Evolutionary conservation across 2,329 filamentous ascomycete species (phyloP).

Genomic region (Scopulariopsis brevicaulis): DNA sequence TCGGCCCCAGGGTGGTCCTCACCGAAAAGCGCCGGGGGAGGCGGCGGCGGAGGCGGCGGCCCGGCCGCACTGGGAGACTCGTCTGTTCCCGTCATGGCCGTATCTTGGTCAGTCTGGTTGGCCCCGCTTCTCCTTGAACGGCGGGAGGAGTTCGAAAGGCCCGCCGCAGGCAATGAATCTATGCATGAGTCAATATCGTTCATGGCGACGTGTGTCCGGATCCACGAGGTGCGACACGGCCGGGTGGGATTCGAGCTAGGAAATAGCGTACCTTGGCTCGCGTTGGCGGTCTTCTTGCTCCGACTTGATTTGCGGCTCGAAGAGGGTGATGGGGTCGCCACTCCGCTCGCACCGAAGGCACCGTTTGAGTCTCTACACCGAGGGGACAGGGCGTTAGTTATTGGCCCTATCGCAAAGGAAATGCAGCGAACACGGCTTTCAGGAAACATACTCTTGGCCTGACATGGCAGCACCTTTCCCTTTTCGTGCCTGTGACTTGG

Average conservation of each 20-base stretch:
- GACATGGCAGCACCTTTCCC: constrained; percentile 57
- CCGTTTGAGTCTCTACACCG: neutral
- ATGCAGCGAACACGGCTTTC: neutral
- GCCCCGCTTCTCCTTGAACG: constrained; percentile 41
- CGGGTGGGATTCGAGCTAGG: neutral
- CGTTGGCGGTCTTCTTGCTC: constrained; percentile 47
- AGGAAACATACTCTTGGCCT: constrained; percentile 46
- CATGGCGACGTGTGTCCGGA: neutral
- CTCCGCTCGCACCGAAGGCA: neutral
- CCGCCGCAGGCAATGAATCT: neutral
- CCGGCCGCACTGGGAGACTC: constrained; percentile 27
- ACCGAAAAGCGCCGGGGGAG: constrained; percentile 24
- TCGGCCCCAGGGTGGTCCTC: constrained; percentile 23
- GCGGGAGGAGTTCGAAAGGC: constrained; percentile 17
- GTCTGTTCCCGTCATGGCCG: constrained; percentile 58
- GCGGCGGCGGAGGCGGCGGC: constrained; percentile 26
- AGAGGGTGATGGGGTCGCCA: constrained; percentile 38
- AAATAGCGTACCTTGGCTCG: constrained; percentile 21
- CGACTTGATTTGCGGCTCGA: constrained; percentile 64
- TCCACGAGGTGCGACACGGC: neutral
- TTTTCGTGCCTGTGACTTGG: neutral
- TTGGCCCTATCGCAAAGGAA: neutral
- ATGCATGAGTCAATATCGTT: neutral
- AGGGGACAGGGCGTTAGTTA: neutral
- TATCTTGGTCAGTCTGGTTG: constrained; percentile 48